phyloP scores from a whole-genome alignment of 768 basidiomycete species.

The Trametes cinnabarina region DNA sequence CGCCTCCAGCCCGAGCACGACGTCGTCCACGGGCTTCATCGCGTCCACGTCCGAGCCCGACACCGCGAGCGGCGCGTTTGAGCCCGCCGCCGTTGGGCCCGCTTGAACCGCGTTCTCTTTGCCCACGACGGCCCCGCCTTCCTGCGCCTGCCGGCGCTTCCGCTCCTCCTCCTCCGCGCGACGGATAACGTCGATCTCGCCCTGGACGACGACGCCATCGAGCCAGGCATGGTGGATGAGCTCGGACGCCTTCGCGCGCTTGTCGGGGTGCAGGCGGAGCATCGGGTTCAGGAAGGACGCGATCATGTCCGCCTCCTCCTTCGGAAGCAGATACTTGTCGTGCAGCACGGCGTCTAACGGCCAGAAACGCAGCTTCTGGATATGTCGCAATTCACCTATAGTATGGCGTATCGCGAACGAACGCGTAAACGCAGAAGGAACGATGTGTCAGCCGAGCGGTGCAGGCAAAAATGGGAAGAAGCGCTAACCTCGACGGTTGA shows the following conservation, averaged over 20 bases:
- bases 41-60: conserved; percentile 43
- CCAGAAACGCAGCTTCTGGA: conserved; percentile 92
- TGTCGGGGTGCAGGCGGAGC: conserved; percentile 86
- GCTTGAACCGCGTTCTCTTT: conserved; percentile 36
- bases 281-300: conserved; percentile 83
- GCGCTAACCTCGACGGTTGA: conserved; percentile 85
- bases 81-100: conserved; percentile 15
- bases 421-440: neutral
- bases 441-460: neutral
- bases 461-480: neutral
- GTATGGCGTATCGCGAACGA: neutral
- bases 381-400: conserved; percentile 83
- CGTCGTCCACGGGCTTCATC: conserved; percentile 77
- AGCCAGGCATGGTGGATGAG: conserved; percentile 87
- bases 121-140: conserved; percentile 27
- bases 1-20: conserved; percentile 18
- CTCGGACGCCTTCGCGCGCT: conserved; percentile 85
- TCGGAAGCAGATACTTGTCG: conserved; percentile 95
- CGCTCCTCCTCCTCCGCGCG: conserved; percentile 57
- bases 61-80: conserved; percentile 8
- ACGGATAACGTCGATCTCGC: conserved; percentile 81
- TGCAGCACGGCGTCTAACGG: conserved; percentile 76
- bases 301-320: conserved; percentile 76
- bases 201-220: conserved; percentile 80
- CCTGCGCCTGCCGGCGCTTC: conserved; percentile 17